phyloP scores from a whole-genome alignment of 176 grass and related monocot genomes.

The Bromus sterilis region DNA sequence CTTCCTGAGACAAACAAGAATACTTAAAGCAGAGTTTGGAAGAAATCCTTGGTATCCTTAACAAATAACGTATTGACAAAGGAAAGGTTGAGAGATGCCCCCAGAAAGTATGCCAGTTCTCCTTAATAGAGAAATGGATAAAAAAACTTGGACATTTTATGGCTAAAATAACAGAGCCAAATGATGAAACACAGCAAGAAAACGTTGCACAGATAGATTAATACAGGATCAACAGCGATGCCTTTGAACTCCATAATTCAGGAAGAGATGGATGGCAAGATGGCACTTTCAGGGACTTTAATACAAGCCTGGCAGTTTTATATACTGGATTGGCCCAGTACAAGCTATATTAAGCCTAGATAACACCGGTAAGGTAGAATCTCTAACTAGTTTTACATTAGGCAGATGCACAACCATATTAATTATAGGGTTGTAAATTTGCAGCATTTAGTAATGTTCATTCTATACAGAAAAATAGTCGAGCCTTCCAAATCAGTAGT shows the following conservation, averaged over 20 bases:
- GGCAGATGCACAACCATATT: neutral
- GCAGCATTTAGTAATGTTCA: neutral
- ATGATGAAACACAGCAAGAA: neutral
- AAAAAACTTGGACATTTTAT: neutral
- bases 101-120: neutral
- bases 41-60: neutral
- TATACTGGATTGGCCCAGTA: neutral
- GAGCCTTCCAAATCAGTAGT: neutral
- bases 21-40: neutral
- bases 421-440: neutral
- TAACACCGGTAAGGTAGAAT: neutral
- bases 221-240: too few species aligned
- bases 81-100: neutral
- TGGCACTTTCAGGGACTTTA: neutral
- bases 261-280: neutral
- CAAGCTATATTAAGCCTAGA: neutral
- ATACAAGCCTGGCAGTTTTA: neutral
- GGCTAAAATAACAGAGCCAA: neutral
- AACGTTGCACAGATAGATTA: neutral
- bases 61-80: neutral
- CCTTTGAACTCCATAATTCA: neutral
- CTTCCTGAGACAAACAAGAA: conserved; percentile 42
- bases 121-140: neutral
- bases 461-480: neutral
- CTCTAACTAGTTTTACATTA: neutral